Evolutionary conservation across 371 early-diverging fungal genomes (phyloP).

Genomic region (Mucor saturninus): DNA sequence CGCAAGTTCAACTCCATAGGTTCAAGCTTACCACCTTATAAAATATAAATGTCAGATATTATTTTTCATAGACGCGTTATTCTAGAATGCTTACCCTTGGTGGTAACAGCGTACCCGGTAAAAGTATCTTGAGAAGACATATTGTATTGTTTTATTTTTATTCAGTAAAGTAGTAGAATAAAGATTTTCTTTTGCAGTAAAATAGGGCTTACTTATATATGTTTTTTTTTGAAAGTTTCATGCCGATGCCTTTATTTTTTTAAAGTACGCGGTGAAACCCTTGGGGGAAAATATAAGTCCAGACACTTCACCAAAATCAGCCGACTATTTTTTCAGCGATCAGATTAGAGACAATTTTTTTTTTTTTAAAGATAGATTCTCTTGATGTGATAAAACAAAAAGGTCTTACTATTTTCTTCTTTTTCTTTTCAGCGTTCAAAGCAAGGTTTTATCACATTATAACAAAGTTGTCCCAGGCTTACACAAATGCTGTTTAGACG

Average conservation of each 20-base stretch:
- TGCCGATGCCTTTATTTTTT: neutral
- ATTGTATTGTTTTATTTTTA: slow-evolving; percentile 9
- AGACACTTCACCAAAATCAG: slow-evolving; percentile 23
- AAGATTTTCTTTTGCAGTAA: neutral
- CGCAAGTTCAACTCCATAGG: slow-evolving; percentile 39
- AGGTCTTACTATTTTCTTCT: slow-evolving; percentile 7
- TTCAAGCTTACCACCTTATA: slow-evolving; percentile 26
- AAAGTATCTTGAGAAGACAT: slow-evolving; percentile 32
- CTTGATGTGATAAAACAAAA: neutral
- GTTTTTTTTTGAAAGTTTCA: slow-evolving; percentile 13
- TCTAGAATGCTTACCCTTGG: slow-evolving; percentile 22
- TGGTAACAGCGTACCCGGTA: slow-evolving; percentile 34
- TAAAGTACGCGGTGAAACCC: slow-evolving; percentile 20
- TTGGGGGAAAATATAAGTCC: slow-evolving; percentile 5
- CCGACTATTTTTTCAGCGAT: slow-evolving; percentile 22
- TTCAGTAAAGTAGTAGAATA: slow-evolving; percentile 5
- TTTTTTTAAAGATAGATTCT: neutral
- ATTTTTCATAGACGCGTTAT: neutral
- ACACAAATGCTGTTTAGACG: too few relatives aligned
- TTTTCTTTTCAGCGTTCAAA: neutral
- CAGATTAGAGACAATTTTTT: neutral
- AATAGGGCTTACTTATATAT: slow-evolving; percentile 15
- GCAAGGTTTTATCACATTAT: too few relatives aligned
- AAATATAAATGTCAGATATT: neutral
- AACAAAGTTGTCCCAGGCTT: too few relatives aligned